These are phyloP conservation scores for Apostasia shenzhenica DNA, from an alignment of 106 monocot genomes.

Conservation along the genomic window DNA sequence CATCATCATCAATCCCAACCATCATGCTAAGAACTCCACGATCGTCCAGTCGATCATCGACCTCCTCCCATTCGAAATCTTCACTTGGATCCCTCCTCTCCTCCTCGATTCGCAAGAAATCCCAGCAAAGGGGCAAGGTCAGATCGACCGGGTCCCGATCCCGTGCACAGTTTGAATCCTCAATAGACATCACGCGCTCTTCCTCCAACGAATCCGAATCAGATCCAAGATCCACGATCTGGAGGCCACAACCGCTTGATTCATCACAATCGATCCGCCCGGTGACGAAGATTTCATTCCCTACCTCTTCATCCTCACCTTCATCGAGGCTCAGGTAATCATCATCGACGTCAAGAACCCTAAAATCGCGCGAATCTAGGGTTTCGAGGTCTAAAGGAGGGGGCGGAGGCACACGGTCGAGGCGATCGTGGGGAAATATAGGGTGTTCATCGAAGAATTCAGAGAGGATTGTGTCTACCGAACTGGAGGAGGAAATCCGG, in stretches of 20 bases:
- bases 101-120: slow-evolving; percentile 11
- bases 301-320: background rate
- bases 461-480: background rate
- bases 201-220: slow-evolving; percentile 11
- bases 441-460: background rate
- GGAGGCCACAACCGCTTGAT: slow-evolving; percentile 1
- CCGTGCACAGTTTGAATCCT: background rate
- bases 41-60: slow-evolving; percentile 12
- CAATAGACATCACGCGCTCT: background rate
- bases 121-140: slow-evolving; percentile 9
- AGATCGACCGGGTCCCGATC: slow-evolving; percentile 1
- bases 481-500: background rate
- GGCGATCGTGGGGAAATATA: background rate
- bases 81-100: slow-evolving; percentile 8
- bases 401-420: background rate
- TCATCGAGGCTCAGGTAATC: background rate
- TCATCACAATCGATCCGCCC: background rate
- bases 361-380: slow-evolving; percentile 12
- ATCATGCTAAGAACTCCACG: slow-evolving; percentile 8
- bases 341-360: background rate
- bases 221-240: slow-evolving; percentile 9
- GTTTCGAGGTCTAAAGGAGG: slow-evolving; percentile 2
- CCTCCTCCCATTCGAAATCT: slow-evolving; percentile 42
- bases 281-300: background rate
- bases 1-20: slow-evolving; percentile 6